Evolutionary conservation across 257 asterid genomes (phyloP).

Genomic region (Gynochthodes officinalis): DNA sequence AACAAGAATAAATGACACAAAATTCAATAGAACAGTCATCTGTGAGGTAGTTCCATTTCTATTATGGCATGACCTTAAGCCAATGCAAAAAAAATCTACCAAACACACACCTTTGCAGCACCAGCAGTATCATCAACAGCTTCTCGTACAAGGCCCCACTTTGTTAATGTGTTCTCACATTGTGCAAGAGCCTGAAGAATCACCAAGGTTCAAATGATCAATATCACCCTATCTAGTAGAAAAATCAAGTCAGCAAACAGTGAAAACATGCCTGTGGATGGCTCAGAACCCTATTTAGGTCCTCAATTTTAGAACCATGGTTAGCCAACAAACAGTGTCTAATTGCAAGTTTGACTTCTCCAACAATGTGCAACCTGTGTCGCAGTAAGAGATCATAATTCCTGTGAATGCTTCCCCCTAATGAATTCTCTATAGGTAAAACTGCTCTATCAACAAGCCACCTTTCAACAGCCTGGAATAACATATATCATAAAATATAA

Average conservation of each 20-base stretch:
- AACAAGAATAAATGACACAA: background rate
- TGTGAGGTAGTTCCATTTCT: background rate
- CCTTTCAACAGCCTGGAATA: constrained; percentile 80
- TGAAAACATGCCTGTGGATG: constrained; percentile 84
- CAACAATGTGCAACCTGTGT: constrained; percentile 91
- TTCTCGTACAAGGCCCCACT: constrained; percentile 87
- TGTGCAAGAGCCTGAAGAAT: constrained; percentile 92
- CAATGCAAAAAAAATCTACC: background rate
- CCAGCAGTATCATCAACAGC: constrained; percentile 99
- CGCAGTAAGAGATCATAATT: constrained; percentile 95
- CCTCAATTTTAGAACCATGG: constrained; percentile 63
- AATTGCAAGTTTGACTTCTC: constrained; percentile 92
- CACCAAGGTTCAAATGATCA: constrained; percentile 18
- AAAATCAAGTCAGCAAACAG: background rate
- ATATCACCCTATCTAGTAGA: background rate
- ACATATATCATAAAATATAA: too few species aligned
- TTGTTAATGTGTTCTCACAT: constrained; percentile 89
- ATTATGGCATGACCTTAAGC: constrained; percentile 3
- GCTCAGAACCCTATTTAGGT: constrained; percentile 88
- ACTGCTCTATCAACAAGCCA: constrained; percentile 99
- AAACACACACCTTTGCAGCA: constrained; percentile 75
- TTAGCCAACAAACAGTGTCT: constrained; percentile 91
- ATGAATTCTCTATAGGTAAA: constrained; percentile 91
- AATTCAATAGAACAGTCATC: background rate
- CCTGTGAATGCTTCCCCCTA: constrained; percentile 98